A percentile compares a stretch with the other conserved stretches of the same genome.
These are phyloP conservation scores for Diplodia corticola DNA, from an alignment of 2,329 filamentous ascomycete species.

Conservation along the genomic window DNA sequence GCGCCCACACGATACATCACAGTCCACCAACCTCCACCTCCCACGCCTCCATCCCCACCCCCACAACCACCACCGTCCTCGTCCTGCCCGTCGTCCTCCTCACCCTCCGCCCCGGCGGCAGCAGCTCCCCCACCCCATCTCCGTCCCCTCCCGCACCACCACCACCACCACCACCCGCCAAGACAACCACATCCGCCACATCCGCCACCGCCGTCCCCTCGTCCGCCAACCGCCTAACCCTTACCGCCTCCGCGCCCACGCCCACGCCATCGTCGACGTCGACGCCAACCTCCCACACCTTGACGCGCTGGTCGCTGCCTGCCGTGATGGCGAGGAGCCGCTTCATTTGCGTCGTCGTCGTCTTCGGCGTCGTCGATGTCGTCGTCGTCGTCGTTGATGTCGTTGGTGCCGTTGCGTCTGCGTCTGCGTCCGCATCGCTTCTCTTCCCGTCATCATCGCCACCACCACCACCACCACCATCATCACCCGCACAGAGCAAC, in stretches of 20 bases:
- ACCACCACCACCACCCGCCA: neutral
- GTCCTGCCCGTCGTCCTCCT: neutral
- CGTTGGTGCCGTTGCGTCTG: too few species aligned
- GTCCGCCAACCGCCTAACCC: neutral
- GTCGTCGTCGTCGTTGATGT: too few species aligned
- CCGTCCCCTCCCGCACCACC: neutral
- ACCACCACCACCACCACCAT: neutral
- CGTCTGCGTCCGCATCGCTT: too few species aligned
- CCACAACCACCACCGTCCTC: conserved; percentile 13
- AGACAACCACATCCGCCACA: conserved; percentile 6
- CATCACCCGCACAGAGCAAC: conserved; percentile 31
- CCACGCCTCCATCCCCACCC: conserved; percentile 24
- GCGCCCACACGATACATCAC: too few species aligned
- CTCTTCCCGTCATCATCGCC: neutral
- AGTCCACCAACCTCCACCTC: neutral
- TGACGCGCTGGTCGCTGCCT: conserved; percentile 52
- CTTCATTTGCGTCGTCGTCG: too few species aligned
- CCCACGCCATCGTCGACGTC: neutral
- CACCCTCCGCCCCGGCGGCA: too few species aligned
- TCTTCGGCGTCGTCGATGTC: too few species aligned
- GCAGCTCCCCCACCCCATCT: neutral
- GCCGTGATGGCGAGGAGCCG: conserved; percentile 36
- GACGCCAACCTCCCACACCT: conserved; percentile 46
- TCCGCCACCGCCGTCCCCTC: conserved; percentile 20
- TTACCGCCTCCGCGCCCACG: neutral